Base-by-base conservation (phyloP, 1,139 yeast species). In the Debaryomyces subglobosus region DNA sequence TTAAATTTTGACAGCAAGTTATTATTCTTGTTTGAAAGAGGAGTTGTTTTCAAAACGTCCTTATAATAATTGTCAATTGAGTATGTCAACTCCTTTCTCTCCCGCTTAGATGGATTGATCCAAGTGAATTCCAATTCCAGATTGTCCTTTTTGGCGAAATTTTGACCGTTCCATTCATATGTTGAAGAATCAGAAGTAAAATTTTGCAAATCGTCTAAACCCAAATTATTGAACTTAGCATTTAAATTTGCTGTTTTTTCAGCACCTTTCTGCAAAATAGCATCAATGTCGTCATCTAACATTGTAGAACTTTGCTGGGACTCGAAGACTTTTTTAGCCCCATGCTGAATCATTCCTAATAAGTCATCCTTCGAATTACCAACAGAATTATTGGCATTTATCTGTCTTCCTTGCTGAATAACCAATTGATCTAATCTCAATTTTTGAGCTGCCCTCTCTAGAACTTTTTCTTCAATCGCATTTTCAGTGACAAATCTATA, bases 101-200 rank as follows among this genome's bases (percentile, higher is more conserved):
- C 96, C 63, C 99, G 81, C 61, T 91, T 89, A 4, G 94, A 78
- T 0, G 96, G 97, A 56, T 90, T 89, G 42, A 91, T 86, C 96
- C 96, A 90, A 6, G 79, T 69, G 36, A 82, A 76, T 1, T 79
- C 75, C 39, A 72, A 70, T 49, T 80, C 75, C 35, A 71, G 64
- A 39, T 55, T 53, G 9, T 68, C 71, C 55, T 78, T 81, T 57
- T 89, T 88, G 41, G 96, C 89, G 64, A 91, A 94, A 62, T 92
- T 91, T 61, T 89, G 86, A 21, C 99, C 99, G 62, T 94, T 91
- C 99, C 99, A 94, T 65, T 92, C 97, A 67, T 92, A 94, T 0
- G 97, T 94, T 2, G 96, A 89, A 32, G 83, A 83, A 57, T 91
- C 97, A 13, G 91, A 84, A 0, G 92, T 82, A 61, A 94, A 91